Evolutionary conservation across 768 basidiomycete genomes (phyloP).

Genomic region (Gloeostereum incarnatum): DNA sequence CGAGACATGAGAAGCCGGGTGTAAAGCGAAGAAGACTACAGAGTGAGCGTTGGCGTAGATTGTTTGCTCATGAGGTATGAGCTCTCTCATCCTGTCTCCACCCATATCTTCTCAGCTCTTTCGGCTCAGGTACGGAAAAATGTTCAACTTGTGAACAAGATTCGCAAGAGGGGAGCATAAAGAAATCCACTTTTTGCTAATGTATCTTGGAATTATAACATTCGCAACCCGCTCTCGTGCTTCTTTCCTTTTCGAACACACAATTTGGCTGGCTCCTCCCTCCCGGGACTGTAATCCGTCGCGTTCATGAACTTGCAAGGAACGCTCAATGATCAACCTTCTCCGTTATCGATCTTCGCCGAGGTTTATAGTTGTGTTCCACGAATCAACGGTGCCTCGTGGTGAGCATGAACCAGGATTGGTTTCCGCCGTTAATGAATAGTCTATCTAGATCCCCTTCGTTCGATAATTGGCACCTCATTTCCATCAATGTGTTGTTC

Average conservation of each 20-base stretch:
- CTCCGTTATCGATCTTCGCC: neutral
- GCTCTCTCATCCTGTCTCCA: conserved; percentile 8
- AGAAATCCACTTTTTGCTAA: no score
- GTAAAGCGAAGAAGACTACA: conserved; percentile 64
- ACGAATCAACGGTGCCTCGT: no score
- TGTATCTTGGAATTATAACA: no score
- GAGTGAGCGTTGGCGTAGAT: conserved; percentile 72
- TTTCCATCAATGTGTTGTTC: no score
- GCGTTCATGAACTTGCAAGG: neutral
- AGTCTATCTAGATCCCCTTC: no score
- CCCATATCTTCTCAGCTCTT: conserved; percentile 8
- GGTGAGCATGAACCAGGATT: no score
- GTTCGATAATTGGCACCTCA: no score
- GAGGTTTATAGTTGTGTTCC: no score
- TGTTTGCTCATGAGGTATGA: conserved; percentile 71
- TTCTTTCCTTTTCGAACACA: neutral
- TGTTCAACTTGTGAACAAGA: conserved; percentile 71
- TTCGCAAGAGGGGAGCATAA: conserved; percentile 67
- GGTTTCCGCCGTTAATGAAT: no score
- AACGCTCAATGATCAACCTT: neutral
- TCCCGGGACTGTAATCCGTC: neutral
- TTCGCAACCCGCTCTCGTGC: conserved; percentile 4
- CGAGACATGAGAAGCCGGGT: conserved; percentile 79
- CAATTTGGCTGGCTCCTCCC: neutral
- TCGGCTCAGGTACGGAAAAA: conserved; percentile 66